Evolutionary conservation across 495 filamentous ascomycete genomes (phyloP).

Genomic region (Letharia columbiana): DNA sequence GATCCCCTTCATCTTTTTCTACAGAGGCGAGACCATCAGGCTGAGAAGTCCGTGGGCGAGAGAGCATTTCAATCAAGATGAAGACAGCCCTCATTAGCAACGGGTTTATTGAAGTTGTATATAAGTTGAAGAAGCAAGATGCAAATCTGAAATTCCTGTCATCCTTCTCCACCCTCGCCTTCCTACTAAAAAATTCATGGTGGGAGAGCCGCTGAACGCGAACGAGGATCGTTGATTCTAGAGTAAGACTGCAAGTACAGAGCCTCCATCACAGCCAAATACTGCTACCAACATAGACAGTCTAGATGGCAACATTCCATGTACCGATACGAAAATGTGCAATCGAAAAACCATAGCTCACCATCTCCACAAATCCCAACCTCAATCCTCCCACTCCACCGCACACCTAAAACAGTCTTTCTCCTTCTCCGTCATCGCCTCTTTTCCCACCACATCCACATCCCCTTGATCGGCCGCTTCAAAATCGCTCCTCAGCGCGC

Average conservation of each 20-base stretch:
- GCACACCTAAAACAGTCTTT: not conserved
- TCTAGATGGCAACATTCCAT: too few species aligned
- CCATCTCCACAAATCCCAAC: not conserved
- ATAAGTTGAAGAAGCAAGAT: not conserved
- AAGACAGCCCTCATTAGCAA: not conserved
- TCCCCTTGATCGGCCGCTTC: not conserved
- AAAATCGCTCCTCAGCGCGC: not conserved
- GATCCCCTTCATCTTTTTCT: conserved; percentile 31
- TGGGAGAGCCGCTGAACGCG: too few species aligned
- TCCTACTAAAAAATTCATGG: not conserved
- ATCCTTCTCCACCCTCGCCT: not conserved
- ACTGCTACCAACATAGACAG: too few species aligned
- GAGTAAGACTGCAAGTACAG: too few species aligned
- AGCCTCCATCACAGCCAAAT: too few species aligned
- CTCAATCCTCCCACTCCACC: not conserved
- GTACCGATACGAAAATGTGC: not conserved
- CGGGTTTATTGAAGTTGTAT: not conserved
- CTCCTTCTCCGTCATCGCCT: not conserved
- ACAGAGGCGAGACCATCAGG: conserved; percentile 14
- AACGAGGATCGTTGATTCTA: too few species aligned
- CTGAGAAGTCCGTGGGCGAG: conserved; percentile 35
- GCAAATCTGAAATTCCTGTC: not conserved
- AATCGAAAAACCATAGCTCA: not conserved
- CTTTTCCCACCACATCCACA: not conserved
- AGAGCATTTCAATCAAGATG: conserved; percentile 31